A percentile compares a stretch with the other conserved stretches of the same genome.
Conservation (phyloP, 2,329 filamentous ascomycete species). For the Fusarium sp. region DNA sequence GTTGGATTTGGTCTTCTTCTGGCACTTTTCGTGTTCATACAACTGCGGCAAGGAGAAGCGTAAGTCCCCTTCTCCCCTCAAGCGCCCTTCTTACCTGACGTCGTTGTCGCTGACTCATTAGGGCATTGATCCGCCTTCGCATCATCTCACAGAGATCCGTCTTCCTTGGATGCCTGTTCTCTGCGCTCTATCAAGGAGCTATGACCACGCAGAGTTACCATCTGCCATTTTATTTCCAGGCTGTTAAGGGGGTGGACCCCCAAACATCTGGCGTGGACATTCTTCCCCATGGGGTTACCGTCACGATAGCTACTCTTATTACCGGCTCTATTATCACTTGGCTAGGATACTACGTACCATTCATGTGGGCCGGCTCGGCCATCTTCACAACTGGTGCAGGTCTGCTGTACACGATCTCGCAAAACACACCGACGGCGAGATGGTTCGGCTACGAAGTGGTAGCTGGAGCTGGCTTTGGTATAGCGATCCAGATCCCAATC, state of each 20-base stretch:
- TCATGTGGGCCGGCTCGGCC: constrained; percentile 32
- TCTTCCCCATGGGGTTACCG: constrained; percentile 31
- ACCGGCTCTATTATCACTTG: constrained; percentile 19
- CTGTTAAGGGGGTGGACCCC: constrained; percentile 25
- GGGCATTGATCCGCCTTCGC: constrained; percentile 23
- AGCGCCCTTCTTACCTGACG: rapidly evolving
- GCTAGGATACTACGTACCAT: constrained; percentile 28
- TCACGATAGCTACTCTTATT: constrained; percentile 18
- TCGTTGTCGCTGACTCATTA: neutral
- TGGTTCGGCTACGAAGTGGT: constrained; percentile 58
- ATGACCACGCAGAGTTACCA: constrained; percentile 36
- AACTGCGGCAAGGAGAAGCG: constrained; percentile 27
- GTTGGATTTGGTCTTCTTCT: constrained; percentile 31
- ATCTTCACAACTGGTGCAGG: constrained; percentile 27
- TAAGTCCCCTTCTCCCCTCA: neutral
- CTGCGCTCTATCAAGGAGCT: constrained; percentile 30
- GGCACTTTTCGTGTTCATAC: constrained; percentile 13
- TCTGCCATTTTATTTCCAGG: constrained; percentile 39
- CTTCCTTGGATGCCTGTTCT: constrained; percentile 24
- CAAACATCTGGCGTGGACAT: constrained; percentile 28
- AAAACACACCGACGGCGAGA: constrained; percentile 43
- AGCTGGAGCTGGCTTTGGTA: constrained; percentile 53
- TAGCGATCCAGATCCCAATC: constrained; percentile 53
- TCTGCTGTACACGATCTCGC: constrained; percentile 35
- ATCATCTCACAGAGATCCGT: constrained; percentile 31